Base-by-base conservation (phyloP, 202 grass and related monocot genomes). In the Eragrostis tef region DNA sequence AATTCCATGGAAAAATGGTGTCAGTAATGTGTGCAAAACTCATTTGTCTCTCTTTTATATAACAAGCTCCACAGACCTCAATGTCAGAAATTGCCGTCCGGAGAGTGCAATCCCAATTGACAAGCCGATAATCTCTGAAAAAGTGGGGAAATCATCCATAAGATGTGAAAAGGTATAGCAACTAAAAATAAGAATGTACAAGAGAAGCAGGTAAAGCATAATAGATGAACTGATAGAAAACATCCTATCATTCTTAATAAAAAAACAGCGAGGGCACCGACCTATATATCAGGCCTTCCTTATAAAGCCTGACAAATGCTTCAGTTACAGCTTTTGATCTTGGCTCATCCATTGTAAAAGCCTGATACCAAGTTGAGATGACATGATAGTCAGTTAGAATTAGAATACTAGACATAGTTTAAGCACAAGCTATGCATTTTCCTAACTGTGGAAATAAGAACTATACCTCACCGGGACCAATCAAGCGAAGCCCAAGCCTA, bases 41-140 rank as follows among this genome's bases (percentile, higher is more conserved):
- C 34, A 39, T 39, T 39, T 39, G 34, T 39, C 34, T 39, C 34
- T 39, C 34, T 39, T 39, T 39, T 39, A 39, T 39, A 39, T 39
- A 39, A 39, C 34, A 39, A 39, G 34, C 34, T 64, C 9, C 71
- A 25, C 12, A 51, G 79, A 94, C 96, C 90, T 98, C 96, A 59
- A 98, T 95, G 82, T 95, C 92, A 57, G 96, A 98, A 80, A 98
- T 93, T 87, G 96, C 96, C 42, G 92, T 98, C 75, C 75, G 87
- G 71, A 98, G 70, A 31, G 85, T 98, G 89, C 96, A 98, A 87
- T 98, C 92, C 96, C 96, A 98, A 86, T 98, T 97, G 11, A 97
- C 93, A 49, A 93, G 86, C 42, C 88, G 90, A 79, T 93, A 81
- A 84, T 89, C 93, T 77, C 96, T 95, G 82, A 21, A 78, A 78